Conservation (phyloP, 495 filamentous ascomycete genomes). For the Neurospora tetrasperma region DNA sequence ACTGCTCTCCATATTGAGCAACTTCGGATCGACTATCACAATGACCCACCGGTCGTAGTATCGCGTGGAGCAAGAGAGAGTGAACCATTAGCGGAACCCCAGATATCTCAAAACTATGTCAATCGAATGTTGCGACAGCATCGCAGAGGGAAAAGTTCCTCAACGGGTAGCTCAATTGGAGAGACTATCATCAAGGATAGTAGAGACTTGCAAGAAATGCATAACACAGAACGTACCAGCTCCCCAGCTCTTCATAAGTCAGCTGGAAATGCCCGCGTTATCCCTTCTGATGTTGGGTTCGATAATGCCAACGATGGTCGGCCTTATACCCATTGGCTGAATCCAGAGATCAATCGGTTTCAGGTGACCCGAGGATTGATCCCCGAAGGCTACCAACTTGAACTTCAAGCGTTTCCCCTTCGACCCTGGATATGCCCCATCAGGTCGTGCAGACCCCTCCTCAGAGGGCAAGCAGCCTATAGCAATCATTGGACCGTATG, state of each 20-base stretch:
- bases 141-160: neutral
- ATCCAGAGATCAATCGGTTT: neutral
- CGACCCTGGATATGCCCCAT: conserved; percentile 13
- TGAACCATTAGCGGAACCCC: neutral
- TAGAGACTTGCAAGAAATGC: neutral
- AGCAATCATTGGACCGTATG: conserved; percentile 7
- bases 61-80: neutral
- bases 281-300: neutral
- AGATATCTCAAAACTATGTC: neutral
- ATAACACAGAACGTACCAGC: neutral
- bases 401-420: neutral
- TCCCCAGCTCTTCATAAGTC: neutral
- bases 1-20: neutral
- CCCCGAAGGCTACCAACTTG: conserved; percentile 8
- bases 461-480: neutral
- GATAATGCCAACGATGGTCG: conserved; percentile 3
- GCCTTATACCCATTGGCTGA: conserved; percentile 7
- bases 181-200: neutral
- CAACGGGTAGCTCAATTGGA: neutral
- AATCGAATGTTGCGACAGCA: neutral
- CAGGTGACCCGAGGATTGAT: conserved; percentile 7
- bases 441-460: conserved; percentile 7
- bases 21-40: neutral
- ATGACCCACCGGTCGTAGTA: neutral
- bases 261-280: neutral